Conservation (phyloP, 768 basidiomycete genomes). For the Lactifluus hygrophoroides region DNA sequence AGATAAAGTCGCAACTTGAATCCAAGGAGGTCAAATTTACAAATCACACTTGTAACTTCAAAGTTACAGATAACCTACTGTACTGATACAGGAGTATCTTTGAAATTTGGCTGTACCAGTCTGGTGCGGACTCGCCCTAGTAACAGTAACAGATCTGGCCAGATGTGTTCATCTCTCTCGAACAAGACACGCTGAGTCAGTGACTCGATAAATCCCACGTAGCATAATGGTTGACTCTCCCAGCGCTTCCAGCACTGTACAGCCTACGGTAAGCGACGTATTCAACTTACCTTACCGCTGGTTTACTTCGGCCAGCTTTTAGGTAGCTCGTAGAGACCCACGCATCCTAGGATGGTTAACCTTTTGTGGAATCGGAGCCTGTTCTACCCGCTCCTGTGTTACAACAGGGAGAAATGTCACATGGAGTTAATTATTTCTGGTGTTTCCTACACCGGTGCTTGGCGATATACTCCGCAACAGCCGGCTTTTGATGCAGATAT, state of each 20-base stretch:
- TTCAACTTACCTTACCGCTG: not conserved
- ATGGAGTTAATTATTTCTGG: not conserved
- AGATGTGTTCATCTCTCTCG: not conserved
- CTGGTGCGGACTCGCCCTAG: not conserved
- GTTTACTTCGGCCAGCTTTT: constrained; percentile 10
- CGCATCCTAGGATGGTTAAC: not conserved
- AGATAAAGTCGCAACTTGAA: no score
- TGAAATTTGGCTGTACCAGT: not conserved
- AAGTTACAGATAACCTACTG: no score
- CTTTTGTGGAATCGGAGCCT: constrained; percentile 2
- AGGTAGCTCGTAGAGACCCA: constrained; percentile 2
- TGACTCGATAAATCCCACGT: not conserved
- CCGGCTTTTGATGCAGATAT: constrained; percentile 12
- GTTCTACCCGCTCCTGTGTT: not conserved
- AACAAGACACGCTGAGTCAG: not conserved
- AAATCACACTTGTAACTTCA: no score
- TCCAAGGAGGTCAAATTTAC: no score
- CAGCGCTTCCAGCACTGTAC: constrained; percentile 10
- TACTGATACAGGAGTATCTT: no score
- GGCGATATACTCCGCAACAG: not conserved
- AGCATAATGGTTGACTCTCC: not conserved
- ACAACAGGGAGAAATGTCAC: not conserved
- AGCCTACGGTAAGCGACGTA: constrained; percentile 14
- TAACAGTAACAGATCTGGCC: not conserved
- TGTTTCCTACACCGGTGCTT: not conserved